Evolutionary conservation across 2,329 filamentous ascomycete species (phyloP), one percentile per base, ranked within the genome.

Genomic region (Fusarium decemcellulare): DNA sequence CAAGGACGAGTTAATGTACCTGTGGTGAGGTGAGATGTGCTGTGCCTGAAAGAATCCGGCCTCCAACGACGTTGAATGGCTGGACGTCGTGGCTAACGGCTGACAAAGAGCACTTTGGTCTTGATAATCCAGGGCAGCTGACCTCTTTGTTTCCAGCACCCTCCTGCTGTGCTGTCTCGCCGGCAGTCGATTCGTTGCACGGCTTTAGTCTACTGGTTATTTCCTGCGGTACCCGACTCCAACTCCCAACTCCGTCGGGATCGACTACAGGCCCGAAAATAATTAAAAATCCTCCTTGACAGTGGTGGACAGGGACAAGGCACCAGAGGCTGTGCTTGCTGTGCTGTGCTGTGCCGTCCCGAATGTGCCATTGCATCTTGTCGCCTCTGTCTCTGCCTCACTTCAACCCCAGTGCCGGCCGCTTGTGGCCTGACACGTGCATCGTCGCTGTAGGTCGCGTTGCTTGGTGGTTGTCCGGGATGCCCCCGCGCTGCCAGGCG

Each of bases 361-460:
- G 39, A 34, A 23, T 56, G 18, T 51, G 39, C 55, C 34, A 53
- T 53, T 46, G 23, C 47, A 47, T 39, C n/a, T 37, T 55, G 23
- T 23, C 23, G 23, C 54, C 37, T 59, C 48, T 18, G 53, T 61
- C 54, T 56, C 60, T 63, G 51, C 61, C 61, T 70, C 51, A 44
- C 53, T 63, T 48, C 32, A 48, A 50, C 63, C 60, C 23, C 23
- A 23, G 23, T 67, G 51, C 68, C 57, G 58, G 58, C 74, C 75
- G 68, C 65, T 72, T 56, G 67, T 74, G 63, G 75, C 67, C 71
- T 78, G 76, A 79, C 77, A 79, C 76, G 76, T 78, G 76, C 77
- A 72, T 74, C 74, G 50, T 57, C 59, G 60, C 43, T 62, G 67
- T 72, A 68, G 67, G 69, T 65, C 62, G 44, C 30, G 30, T 15